These are phyloP conservation scores for Populus hybrid DNA, from an alignment of 441 rosid genomes.

Conservation along the genomic window DNA sequence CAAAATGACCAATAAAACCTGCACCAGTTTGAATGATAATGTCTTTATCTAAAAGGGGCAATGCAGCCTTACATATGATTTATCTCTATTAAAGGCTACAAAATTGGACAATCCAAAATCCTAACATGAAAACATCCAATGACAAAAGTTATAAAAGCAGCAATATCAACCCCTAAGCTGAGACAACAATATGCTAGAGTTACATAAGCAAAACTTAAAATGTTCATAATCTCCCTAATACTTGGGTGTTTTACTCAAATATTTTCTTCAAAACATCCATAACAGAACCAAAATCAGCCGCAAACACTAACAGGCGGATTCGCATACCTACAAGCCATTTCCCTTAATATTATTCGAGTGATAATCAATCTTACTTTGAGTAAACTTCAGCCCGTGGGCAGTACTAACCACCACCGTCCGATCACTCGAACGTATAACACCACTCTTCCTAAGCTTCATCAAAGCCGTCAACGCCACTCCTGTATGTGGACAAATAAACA, in stretches of 20 bases:
- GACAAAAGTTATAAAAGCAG: neutral
- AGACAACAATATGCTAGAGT: conserved; percentile 9
- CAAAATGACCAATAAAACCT: neutral
- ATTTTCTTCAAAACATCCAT: conserved; percentile 61
- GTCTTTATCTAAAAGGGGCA: neutral
- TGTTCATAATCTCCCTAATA: conserved; percentile 7
- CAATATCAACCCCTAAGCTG: neutral
- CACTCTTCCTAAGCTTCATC: conserved; percentile 52
- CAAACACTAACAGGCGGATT: conserved; percentile 57
- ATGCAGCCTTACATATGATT: neutral
- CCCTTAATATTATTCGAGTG: conserved; percentile 47
- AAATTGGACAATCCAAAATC: neutral
- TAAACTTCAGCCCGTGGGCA: conserved; percentile 62
- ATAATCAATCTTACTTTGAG: conserved; percentile 56
- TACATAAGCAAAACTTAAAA: conserved; percentile 5
- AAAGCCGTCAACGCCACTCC: conserved; percentile 61
- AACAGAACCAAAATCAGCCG: conserved; percentile 55
- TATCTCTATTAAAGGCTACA: neutral
- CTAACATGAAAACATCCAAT: neutral
- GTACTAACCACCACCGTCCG: conserved; percentile 64
- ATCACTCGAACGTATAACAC: conserved; percentile 44
- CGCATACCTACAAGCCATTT: conserved; percentile 48
- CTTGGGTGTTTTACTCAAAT: conserved; percentile 31
- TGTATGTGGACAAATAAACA: conserved; percentile 64
- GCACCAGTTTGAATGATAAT: neutral